These are phyloP conservation scores for Croton laevigatus DNA, from an alignment of 441 rosid genomes.

Conservation along the genomic window DNA sequence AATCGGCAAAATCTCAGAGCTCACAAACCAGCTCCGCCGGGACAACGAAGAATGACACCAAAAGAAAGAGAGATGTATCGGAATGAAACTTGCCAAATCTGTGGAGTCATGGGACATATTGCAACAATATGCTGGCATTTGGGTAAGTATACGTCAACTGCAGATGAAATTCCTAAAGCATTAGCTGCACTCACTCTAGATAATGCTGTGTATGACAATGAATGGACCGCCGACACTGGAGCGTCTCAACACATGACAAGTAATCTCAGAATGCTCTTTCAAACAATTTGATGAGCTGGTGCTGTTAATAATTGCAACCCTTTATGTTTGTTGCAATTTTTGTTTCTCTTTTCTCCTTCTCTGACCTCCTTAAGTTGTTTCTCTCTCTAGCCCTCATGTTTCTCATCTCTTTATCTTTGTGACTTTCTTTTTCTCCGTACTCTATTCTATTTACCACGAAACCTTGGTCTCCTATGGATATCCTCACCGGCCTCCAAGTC, in stretches of 20 bases:
- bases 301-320: too few relatives aligned
- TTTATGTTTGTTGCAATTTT: too few relatives aligned
- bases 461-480: too few relatives aligned
- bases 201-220: neutral
- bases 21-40: constrained; percentile 4
- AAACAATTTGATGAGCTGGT: too few relatives aligned
- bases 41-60: constrained; percentile 6
- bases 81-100: neutral
- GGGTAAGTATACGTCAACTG: neutral
- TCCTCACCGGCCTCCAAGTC: too few relatives aligned
- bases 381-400: too few relatives aligned
- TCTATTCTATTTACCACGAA: too few relatives aligned
- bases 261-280: too few relatives aligned
- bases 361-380: too few relatives aligned
- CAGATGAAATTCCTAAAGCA: neutral
- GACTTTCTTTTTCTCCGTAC: too few relatives aligned
- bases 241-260: neutral
- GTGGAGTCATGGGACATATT: constrained; percentile 6
- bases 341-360: too few relatives aligned
- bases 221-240: neutral
- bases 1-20: neutral
- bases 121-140: constrained; percentile 11
- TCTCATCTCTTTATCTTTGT: too few relatives aligned
- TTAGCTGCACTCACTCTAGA: neutral
- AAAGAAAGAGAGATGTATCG: neutral